Conservation (phyloP, 2,329 filamentous ascomycete genomes). For the Microdochium trichocladiopsis region DNA sequence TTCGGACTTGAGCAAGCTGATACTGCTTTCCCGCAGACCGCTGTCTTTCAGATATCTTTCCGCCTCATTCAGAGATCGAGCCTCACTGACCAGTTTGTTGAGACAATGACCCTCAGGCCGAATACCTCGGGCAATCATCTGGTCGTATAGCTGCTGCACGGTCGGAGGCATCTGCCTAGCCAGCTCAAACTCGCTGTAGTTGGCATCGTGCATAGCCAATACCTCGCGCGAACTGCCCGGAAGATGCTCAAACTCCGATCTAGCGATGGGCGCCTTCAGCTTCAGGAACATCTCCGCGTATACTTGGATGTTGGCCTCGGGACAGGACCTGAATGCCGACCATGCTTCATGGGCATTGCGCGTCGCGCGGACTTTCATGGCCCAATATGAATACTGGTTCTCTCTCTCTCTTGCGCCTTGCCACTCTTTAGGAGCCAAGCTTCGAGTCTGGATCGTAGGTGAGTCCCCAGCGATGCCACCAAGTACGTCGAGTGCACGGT, state of each 20-base stretch:
- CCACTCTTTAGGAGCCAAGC: conserved; percentile 24
- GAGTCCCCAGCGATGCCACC: conserved; percentile 44
- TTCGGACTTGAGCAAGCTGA: conserved; percentile 10
- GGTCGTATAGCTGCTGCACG: conserved; percentile 47
- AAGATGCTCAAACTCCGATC: conserved; percentile 22
- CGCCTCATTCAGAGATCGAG: conserved; percentile 37
- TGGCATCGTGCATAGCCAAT: conserved; percentile 46
- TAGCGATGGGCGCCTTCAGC: conserved; percentile 29
- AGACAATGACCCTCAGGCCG: conserved; percentile 43
- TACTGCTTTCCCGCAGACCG: conserved; percentile 12
- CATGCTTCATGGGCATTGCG: conserved; percentile 57
- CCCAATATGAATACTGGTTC: conserved; percentile 39
- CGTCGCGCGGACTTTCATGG: conserved; percentile 48
- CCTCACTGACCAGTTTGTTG: conserved; percentile 46
- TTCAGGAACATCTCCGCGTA: conserved; percentile 57
- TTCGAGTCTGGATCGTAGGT: conserved; percentile 50
- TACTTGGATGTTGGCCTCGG: conserved; percentile 24
- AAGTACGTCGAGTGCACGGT: conserved; percentile 42
- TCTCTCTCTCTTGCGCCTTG: conserved; percentile 12
- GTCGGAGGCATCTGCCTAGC: conserved; percentile 54
- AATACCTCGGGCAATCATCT: conserved; percentile 46
- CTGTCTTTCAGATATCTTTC: conserved; percentile 43
- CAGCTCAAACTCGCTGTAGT: conserved; percentile 57
- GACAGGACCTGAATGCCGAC: conserved; percentile 19
- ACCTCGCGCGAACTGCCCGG: conserved; percentile 56